phyloP scores from a whole-genome alignment of 305 asterid species.

The Solanum hybrid region DNA sequence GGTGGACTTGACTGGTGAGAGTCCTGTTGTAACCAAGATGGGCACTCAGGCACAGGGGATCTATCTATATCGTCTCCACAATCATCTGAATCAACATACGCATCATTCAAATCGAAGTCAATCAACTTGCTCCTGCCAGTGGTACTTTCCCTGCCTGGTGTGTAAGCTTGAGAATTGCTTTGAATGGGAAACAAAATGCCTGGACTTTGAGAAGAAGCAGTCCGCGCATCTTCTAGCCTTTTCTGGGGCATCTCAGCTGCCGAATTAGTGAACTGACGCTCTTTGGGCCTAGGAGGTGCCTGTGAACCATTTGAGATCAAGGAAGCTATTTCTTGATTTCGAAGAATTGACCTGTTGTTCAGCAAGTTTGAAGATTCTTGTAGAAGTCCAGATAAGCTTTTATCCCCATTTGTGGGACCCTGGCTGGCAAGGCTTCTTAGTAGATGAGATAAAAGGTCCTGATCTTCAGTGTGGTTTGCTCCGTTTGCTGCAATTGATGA shows the following conservation, averaged over 20 bases:
- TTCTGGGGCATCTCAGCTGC: conserved; percentile 31
- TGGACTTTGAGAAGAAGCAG: conserved; percentile 35
- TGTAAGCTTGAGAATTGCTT: conserved; percentile 36
- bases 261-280: conserved; percentile 23
- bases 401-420: conserved; percentile 32
- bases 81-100: conserved; percentile 66
- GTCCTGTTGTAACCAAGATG: conserved; percentile 64
- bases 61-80: conserved; percentile 55
- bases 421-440: conserved; percentile 55
- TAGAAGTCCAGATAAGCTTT: conserved; percentile 35
- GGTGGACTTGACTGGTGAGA: conserved; percentile 79
- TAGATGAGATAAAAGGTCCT: conserved; percentile 63
- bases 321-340: conserved; percentile 35
- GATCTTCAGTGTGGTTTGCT: conserved; percentile 38
- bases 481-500: conserved; percentile 40
- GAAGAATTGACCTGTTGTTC: conserved; percentile 33
- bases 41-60: conserved; percentile 44
- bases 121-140: conserved; percentile 54
- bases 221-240: conserved; percentile 24
- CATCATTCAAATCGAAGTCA: conserved; percentile 66
- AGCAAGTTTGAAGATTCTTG: conserved; percentile 41
- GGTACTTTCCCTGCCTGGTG: conserved; percentile 38
- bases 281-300: conserved; percentile 32
- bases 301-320: conserved; percentile 47
- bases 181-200: conserved; percentile 27